A percentile compares a stretch with the other conserved stretches of the same genome.
Conservation (phyloP, 306 rosid species). For the Gillenia trifoliata region DNA sequence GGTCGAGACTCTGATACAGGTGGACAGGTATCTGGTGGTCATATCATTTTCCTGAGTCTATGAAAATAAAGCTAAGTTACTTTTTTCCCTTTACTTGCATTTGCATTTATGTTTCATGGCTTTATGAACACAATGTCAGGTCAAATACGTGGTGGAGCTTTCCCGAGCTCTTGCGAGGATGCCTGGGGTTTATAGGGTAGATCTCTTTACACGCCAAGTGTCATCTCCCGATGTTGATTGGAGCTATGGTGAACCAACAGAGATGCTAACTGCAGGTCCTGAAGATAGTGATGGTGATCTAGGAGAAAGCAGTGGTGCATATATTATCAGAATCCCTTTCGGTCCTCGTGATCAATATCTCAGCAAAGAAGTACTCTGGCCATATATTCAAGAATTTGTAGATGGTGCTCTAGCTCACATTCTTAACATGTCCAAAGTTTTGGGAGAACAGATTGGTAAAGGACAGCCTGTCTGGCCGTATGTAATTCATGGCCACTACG, state of each 20-base stretch:
- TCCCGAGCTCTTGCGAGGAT: conserved; percentile 81
- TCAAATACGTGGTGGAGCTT: conserved; percentile 87
- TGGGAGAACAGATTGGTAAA: conserved; percentile 81
- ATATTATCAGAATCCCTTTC: conserved; percentile 76
- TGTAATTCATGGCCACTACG: conserved; percentile 89
- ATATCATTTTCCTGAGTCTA: conserved; percentile 1
- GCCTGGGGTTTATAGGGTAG: conserved; percentile 91
- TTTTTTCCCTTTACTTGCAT: not conserved
- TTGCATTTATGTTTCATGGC: conserved; percentile 9
- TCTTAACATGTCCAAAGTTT: conserved; percentile 84
- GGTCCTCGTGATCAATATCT: conserved; percentile 85
- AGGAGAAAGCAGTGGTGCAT: conserved; percentile 94
- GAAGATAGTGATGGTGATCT: conserved; percentile 53
- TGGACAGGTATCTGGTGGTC: conserved; percentile 59
- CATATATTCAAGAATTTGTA: conserved; percentile 78
- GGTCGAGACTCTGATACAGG: conserved; percentile 98
- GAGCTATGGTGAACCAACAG: conserved; percentile 94
- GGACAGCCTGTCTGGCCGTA: conserved; percentile 91
- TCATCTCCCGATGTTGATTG: conserved; percentile 79
- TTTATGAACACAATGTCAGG: conserved; percentile 36
- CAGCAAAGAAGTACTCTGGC: conserved; percentile 86
- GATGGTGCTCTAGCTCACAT: conserved; percentile 91
- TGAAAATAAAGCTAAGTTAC: not conserved
- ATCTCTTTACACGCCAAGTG: conserved; percentile 82
- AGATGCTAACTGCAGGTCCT: conserved; percentile 60